These are phyloP conservation scores for Fusarium sp. DNA, from an alignment of 2,329 filamentous ascomycete genomes.

Conservation along the genomic window DNA sequence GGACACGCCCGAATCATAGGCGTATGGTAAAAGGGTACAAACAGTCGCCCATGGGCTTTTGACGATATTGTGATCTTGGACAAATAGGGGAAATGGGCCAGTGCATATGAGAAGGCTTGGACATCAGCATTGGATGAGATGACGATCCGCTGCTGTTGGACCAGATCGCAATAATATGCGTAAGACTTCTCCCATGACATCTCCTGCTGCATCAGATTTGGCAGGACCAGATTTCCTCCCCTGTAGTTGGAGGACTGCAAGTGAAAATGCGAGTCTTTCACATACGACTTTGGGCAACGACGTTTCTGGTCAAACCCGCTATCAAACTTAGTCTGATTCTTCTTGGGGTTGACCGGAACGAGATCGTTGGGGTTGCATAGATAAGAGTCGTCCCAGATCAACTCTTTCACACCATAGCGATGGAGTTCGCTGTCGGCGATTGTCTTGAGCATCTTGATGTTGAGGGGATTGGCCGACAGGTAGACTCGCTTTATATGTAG, in stretches of 20 bases:
- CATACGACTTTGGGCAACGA: neutral
- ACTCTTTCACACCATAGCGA: constrained; percentile 51
- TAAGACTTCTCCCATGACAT: neutral
- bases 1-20: constrained; percentile 58
- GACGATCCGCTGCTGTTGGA: constrained; percentile 25
- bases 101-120: constrained; percentile 50
- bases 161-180: neutral
- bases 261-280: neutral
- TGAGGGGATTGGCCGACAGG: constrained; percentile 55
- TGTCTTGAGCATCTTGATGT: constrained; percentile 53
- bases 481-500: constrained; percentile 50
- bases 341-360: too few relatives aligned
- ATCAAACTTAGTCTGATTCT: too few relatives aligned
- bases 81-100: constrained; percentile 53
- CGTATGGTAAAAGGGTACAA: constrained; percentile 55
- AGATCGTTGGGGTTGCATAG: neutral
- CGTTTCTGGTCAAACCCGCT: neutral
- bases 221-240: neutral
- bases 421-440: constrained; percentile 54
- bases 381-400: constrained; percentile 56
- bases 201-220: neutral
- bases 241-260: neutral
- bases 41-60: constrained; percentile 54
- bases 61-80: constrained; percentile 56
- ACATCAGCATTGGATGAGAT: constrained; percentile 47